Evolutionary conservation across 495 filamentous ascomycete species (phyloP).

Genomic region (Tirmania nivea): DNA sequence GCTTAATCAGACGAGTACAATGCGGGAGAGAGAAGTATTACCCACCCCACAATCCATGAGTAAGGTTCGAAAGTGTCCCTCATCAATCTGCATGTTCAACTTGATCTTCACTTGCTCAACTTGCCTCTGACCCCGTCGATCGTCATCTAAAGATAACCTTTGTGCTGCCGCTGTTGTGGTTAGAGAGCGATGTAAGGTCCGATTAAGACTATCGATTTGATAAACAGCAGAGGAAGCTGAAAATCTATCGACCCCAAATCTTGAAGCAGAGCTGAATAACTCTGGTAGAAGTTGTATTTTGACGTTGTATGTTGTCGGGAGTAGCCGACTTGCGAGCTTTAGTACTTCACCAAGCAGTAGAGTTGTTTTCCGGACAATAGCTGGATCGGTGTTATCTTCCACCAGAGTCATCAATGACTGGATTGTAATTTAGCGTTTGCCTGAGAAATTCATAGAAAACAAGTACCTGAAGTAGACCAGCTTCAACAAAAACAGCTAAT

Average conservation of each 20-base stretch:
- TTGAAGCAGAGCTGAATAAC: slow-evolving; percentile 51
- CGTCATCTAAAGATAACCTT: slow-evolving; percentile 23
- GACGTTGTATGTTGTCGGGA: slow-evolving; percentile 58
- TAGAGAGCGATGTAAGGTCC: slow-evolving; percentile 66
- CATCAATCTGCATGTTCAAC: slow-evolving; percentile 56
- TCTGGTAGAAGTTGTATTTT: slow-evolving; percentile 67
- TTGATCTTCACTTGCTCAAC: slow-evolving; percentile 51
- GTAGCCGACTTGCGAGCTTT: slow-evolving; percentile 63
- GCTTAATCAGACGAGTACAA: background rate
- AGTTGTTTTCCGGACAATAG: slow-evolving; percentile 69
- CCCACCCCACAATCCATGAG: slow-evolving; percentile 48
- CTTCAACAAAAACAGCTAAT: slow-evolving; percentile 63
- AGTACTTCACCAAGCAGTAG: slow-evolving; percentile 75
- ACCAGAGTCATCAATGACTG: slow-evolving; percentile 41
- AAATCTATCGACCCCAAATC: slow-evolving; percentile 51
- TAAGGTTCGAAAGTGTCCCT: slow-evolving; percentile 62
- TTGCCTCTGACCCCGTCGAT: slow-evolving; percentile 20
- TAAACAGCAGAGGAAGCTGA: slow-evolving; percentile 72
- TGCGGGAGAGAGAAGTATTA: background rate
- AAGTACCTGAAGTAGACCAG: slow-evolving; percentile 50
- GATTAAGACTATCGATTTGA: slow-evolving; percentile 91
- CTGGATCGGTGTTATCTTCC: slow-evolving; percentile 49
- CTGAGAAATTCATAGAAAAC: background rate
- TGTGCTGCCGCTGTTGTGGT: slow-evolving; percentile 10
- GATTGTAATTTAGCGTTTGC: background rate